A percentile compares a stretch with the other conserved stretches of the same genome.
phyloP scores from a whole-genome alignment of 805 yeast species.

The Peterozyma toletana region DNA sequence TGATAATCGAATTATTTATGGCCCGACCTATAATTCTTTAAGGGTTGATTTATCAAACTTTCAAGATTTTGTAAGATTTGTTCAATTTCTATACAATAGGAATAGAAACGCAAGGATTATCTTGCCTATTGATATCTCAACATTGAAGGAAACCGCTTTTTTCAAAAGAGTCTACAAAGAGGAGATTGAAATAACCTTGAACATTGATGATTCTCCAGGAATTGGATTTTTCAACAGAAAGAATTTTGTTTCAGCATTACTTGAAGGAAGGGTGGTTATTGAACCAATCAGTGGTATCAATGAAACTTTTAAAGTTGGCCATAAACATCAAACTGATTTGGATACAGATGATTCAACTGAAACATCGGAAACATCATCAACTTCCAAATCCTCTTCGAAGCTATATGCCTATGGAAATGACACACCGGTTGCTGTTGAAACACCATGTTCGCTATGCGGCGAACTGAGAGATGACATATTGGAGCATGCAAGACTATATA shows the following conservation, averaged over 20 bases:
- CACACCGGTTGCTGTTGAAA: constrained; percentile 60
- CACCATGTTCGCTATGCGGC: constrained; percentile 80
- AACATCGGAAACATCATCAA: constrained; percentile 8
- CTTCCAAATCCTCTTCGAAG: neutral
- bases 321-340: constrained; percentile 4
- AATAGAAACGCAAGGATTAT: constrained; percentile 5
- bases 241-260: constrained; percentile 54
- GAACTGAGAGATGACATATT: constrained; percentile 64
- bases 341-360: constrained; percentile 9
- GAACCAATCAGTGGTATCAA: constrained; percentile 86
- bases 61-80: constrained; percentile 35
- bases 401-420: constrained; percentile 35
- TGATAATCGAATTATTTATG: constrained; percentile 17
- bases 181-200: constrained; percentile 72
- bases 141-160: constrained; percentile 45
- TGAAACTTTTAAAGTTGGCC: constrained; percentile 51
- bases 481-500: constrained; percentile 73
- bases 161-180: constrained; percentile 61
- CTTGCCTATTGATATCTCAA: constrained; percentile 8
- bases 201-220: constrained; percentile 57
- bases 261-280: constrained; percentile 74
- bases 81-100: constrained; percentile 13
- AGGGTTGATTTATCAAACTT: constrained; percentile 38
- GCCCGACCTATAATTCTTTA: constrained; percentile 23
- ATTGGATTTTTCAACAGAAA: constrained; percentile 56